phyloP scores from a whole-genome alignment of 1,284 basidiomycete genomes.

The Lentinus polychrous region DNA sequence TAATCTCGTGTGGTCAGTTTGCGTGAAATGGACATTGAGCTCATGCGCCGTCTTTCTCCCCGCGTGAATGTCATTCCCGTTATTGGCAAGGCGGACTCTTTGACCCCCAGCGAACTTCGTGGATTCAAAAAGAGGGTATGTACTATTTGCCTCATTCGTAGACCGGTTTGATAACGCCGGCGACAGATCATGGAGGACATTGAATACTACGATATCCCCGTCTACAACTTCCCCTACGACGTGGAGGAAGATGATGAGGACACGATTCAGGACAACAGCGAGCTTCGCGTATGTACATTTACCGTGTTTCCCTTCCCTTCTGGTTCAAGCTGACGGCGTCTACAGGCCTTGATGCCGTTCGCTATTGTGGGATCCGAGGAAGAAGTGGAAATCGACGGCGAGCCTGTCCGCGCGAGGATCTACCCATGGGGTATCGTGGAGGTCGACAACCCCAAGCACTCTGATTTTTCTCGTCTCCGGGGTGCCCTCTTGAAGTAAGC shows the following conservation, averaged over 20 bases:
- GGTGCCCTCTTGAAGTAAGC: conserved; percentile 83
- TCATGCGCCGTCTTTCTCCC: conserved; percentile 94
- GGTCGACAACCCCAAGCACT: conserved; percentile 98
- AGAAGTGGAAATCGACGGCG: conserved; percentile 89
- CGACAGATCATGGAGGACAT: conserved; percentile 98
- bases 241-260: conserved; percentile 99
- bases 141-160: conserved; percentile 5
- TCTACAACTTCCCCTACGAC: conserved; percentile 99
- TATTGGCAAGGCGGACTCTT: conserved; percentile 93
- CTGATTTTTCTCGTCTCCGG: conserved; percentile 91
- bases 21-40: conserved; percentile 98
- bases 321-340: not conserved
- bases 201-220: conserved; percentile 95
- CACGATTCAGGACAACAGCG: conserved; percentile 96
- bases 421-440: conserved; percentile 99
- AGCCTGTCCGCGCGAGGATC: conserved; percentile 85
- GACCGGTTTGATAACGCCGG: conserved; percentile 4
- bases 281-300: conserved; percentile 62
- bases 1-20: conserved; percentile 43
- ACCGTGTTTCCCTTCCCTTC: conserved; percentile 4
- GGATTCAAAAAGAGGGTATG: conserved; percentile 95
- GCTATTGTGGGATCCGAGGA: conserved; percentile 97
- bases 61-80: conserved; percentile 99
- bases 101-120: conserved; percentile 86
- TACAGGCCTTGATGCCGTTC: conserved; percentile 85